Evolutionary conservation across 805 yeast genomes (phyloP).

Genomic region (Candida morakotiae): DNA sequence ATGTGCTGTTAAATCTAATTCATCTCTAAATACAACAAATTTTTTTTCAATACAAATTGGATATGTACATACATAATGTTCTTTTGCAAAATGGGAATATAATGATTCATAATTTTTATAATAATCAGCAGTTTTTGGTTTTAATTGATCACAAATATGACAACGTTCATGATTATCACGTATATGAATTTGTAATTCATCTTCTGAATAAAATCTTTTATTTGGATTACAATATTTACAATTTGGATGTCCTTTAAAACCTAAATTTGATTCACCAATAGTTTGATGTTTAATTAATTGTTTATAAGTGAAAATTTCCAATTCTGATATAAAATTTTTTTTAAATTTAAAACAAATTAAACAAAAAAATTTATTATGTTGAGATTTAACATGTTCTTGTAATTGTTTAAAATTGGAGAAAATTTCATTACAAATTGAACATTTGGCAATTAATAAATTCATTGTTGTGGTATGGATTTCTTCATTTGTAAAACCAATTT

Average conservation of each 20-base stretch:
- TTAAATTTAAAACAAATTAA: constrained; percentile 74
- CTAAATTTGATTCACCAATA: constrained; percentile 65
- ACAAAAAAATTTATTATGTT: constrained; percentile 66
- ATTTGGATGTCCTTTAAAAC: constrained; percentile 84
- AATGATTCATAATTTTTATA: constrained; percentile 73
- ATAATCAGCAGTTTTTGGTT: constrained; percentile 57
- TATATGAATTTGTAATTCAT: constrained; percentile 79
- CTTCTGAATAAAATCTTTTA: constrained; percentile 78
- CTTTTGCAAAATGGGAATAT: constrained; percentile 66
- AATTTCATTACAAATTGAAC: constrained; percentile 48
- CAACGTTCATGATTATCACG: constrained; percentile 85
- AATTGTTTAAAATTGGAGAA: constrained; percentile 52
- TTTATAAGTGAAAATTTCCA: constrained; percentile 54
- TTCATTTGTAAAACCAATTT: constrained; percentile 56
- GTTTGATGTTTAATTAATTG: constrained; percentile 65
- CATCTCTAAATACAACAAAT: constrained; percentile 88
- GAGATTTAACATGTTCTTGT: constrained; percentile 59
- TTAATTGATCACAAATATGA: constrained; percentile 75
- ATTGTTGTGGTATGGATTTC: constrained; percentile 47
- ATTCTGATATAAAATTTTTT: constrained; percentile 71
- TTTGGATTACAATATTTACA: constrained; percentile 81
- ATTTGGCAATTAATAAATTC: constrained; percentile 48
- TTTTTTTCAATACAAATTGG: constrained; percentile 80
- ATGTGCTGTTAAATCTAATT: constrained; percentile 82
- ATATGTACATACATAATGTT: constrained; percentile 76